Base-by-base conservation (phyloP, 371 early-diverging fungal species). In the Mucor circinelloides region DNA sequence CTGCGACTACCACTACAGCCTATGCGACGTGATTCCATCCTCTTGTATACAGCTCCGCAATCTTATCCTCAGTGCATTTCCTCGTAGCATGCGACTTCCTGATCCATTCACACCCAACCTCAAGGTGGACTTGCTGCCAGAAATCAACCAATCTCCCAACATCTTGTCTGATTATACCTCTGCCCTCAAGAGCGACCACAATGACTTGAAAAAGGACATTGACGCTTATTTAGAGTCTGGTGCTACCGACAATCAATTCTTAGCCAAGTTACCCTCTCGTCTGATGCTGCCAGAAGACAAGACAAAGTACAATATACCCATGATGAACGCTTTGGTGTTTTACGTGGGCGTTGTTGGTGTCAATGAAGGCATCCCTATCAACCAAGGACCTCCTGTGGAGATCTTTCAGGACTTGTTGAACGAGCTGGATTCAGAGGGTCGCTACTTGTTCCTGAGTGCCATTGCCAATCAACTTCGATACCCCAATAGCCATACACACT, bases 381-480 rank as follows among this genome's bases (percentile, higher is more conserved):
- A 92, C 15, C 91, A 92, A 75, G 90, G 91, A 10, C 83, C 88
- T 23, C 87, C 93, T 15, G 91, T 94, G 81, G 94, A 95, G 65
- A 89, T 97, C 50, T 94, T 93, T 80, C 90, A 92, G 74, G 85
- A 89, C 40, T 75, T 97, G 38, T 77, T 95, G 34, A 83, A 69
- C 25, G 91, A 90, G 61, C 75, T 95, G 58, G 96, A 95, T 67
- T 77, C 91, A 1, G 97, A 97, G 84, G 94, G 95, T 9, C 91
- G 97, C 12, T 97, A 97, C 68, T 75, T 92, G 65, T 87, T 98
- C 70, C 74, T 98, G 67, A 93, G 89, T 68, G 94, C 96, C 6
- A 93, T 98, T 67, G 96, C 96, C 58, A 97, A 97, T 80, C 99
- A 98, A 72, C 85, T 99, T 69, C 92, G 99, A 72, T 98, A 94